These are phyloP conservation scores for Aspergillus novoparasiticus DNA, from an alignment of 2,329 filamentous ascomycete species.

Conservation along the genomic window DNA sequence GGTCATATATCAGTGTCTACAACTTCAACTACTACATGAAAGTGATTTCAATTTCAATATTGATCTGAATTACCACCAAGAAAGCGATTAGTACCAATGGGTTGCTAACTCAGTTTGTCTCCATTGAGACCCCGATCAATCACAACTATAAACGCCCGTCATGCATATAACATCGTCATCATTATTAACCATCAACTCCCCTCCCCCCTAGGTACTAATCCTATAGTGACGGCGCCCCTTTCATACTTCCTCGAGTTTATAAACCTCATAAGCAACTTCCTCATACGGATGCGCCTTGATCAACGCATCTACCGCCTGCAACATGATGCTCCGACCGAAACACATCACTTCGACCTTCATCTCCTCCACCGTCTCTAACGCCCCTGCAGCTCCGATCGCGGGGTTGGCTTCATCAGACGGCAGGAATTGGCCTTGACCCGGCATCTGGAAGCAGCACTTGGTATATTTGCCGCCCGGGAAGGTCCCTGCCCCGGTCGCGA, in stretches of 20 bases:
- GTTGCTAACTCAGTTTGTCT: neutral
- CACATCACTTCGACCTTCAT: slow-evolving; percentile 49
- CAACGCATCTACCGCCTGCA: slow-evolving; percentile 44
- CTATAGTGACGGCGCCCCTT: neutral
- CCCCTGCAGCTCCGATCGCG: slow-evolving; percentile 42
- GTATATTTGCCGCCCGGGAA: slow-evolving; percentile 46
- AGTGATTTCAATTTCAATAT: neutral
- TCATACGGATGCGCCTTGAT: slow-evolving; percentile 50
- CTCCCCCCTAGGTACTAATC: neutral
- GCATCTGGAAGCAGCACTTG: slow-evolving; percentile 43
- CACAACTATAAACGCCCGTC: neutral
- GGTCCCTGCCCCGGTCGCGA: slow-evolving; percentile 44
- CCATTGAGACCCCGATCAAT: neutral
- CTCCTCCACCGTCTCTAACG: slow-evolving; percentile 44
- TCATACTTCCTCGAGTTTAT: slow-evolving; percentile 46
- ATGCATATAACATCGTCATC: neutral
- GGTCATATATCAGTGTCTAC: neutral
- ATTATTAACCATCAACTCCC: neutral
- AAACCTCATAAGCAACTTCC: slow-evolving; percentile 48
- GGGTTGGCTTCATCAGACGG: slow-evolving; percentile 44
- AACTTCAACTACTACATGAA: neutral
- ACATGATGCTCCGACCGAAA: slow-evolving; percentile 40
- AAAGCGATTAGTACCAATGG: neutral
- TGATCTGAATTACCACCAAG: neutral
- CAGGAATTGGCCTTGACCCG: slow-evolving; percentile 46